These are phyloP conservation scores for Fusarium tupiense DNA, from an alignment of 2,329 filamentous ascomycete genomes.

Conservation along the genomic window DNA sequence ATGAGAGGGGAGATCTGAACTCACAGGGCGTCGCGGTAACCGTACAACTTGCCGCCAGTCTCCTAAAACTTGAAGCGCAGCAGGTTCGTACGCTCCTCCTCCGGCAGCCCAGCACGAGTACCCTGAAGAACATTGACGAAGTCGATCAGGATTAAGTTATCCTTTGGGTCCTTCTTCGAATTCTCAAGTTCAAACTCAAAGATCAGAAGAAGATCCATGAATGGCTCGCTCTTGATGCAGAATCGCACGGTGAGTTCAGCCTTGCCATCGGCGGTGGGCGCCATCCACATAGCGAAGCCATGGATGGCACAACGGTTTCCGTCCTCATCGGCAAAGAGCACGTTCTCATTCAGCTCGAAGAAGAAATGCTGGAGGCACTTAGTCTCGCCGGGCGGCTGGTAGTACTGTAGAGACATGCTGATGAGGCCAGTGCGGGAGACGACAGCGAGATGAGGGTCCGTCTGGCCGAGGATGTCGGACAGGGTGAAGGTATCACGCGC, in stretches of 20 bases:
- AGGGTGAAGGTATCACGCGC: conserved; percentile 1
- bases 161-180: not conserved
- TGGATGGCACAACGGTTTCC: not conserved
- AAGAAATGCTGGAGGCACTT: not conserved
- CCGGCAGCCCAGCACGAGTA: not conserved
- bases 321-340: not conserved
- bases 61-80: conserved; percentile 4
- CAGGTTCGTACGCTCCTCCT: not conserved
- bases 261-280: not conserved
- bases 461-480: not conserved
- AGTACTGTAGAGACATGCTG: not conserved
- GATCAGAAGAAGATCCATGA: not conserved
- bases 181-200: conserved; percentile 6
- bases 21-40: conserved; percentile 16
- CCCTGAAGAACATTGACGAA: conserved; percentile 14
- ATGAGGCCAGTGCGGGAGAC: not conserved
- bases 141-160: not conserved
- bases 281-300: conserved; percentile 22
- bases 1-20: not conserved
- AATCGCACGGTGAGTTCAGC: conserved; percentile 9
- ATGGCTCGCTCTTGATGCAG: not conserved
- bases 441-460: not conserved
- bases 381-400: not conserved
- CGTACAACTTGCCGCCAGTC: not conserved
- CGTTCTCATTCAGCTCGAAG: not conserved